Evolutionary conservation across 2,329 filamentous ascomycete species (phyloP).

Genomic region (Massarina eburnea): DNA sequence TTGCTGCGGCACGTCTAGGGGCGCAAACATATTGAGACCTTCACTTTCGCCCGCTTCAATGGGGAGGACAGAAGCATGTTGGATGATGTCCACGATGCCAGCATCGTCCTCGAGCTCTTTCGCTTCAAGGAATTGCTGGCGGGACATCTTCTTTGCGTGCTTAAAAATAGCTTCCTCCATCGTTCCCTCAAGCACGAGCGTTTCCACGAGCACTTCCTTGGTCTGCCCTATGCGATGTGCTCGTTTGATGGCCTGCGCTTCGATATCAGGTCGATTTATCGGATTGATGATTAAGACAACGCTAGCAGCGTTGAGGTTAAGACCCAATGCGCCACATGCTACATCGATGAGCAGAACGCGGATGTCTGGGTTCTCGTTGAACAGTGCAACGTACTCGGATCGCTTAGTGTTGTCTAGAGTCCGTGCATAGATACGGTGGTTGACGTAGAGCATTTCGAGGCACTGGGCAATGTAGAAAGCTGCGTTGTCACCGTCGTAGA

Average conservation of each 20-base stretch:
- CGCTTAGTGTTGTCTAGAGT: conserved; percentile 62
- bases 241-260: conserved; percentile 89
- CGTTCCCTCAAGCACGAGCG: conserved; percentile 75
- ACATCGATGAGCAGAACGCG: conserved; percentile 89
- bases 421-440: conserved; percentile 68
- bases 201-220: conserved; percentile 79
- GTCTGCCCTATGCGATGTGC: conserved; percentile 85
- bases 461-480: conserved; percentile 84
- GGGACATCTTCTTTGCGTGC: conserved; percentile 73
- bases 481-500: conserved; percentile 86
- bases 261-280: conserved; percentile 78
- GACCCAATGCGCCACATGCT: conserved; percentile 81
- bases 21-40: conserved; percentile 44
- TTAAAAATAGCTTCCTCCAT: conserved; percentile 84
- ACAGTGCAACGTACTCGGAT: conserved; percentile 75
- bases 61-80: conserved; percentile 55
- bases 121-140: conserved; percentile 56
- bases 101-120: conserved; percentile 61
- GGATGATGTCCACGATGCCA: conserved; percentile 61
- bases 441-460: conserved; percentile 69
- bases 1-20: conserved; percentile 45
- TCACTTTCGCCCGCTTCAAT: conserved; percentile 37
- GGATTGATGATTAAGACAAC: conserved; percentile 89
- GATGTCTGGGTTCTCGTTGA: conserved; percentile 69
- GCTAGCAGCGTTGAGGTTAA: conserved; percentile 82